Evolutionary conservation across 257 asterid species (phyloP), one percentile per base, ranked within the genome.

Genomic region (Solanum clarkiae): DNA sequence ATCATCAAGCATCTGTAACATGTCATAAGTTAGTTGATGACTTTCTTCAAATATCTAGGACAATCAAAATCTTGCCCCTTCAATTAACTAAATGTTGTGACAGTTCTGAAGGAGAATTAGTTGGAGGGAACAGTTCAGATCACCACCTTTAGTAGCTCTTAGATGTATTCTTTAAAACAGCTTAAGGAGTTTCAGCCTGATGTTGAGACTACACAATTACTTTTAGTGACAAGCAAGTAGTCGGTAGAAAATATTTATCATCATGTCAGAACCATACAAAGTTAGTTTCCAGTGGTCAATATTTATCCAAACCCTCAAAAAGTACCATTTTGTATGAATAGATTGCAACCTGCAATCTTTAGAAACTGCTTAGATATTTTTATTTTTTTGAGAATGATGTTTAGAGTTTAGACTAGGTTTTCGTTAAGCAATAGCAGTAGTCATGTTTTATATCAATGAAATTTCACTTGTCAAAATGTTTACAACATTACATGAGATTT

Each of bases 1-100:
- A 88, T 97, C 99, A 87, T 97, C 99, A 84, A 97, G 94, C 99
- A 97, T 97, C 99, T 97, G 94, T 90, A 84, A 88, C 62, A 77
- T 77, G 82, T 51, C 17, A 16, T 9, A 77, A 29, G 63, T 77
- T 26, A 77, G 82, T 51, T 51, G 47, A 77, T 51, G 3, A 47
- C 53, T 8, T 26, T 74, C 3, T 49, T 77, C 63, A 77, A 17
- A 26, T 77, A 53, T 51, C 24, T 16, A 26, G 2, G 13, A 49
- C 63, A 24, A 77, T 77, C 65, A 77, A 77, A 77, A 51, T 53
- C 63, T 16, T 26, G 82, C 47, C 82, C 40, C 65, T 51, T 77
- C 45, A 77, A 53, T 77, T 77, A 15, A 77, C 62, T 53, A 77
- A 51, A 77, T 9, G 26, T 51, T 51, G 65, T 15, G 10, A 16